Evolutionary conservation across 176 grass and related monocot species (phyloP), one percentile per base, ranked within the genome.

Genomic region (Saccharum officinarum): DNA sequence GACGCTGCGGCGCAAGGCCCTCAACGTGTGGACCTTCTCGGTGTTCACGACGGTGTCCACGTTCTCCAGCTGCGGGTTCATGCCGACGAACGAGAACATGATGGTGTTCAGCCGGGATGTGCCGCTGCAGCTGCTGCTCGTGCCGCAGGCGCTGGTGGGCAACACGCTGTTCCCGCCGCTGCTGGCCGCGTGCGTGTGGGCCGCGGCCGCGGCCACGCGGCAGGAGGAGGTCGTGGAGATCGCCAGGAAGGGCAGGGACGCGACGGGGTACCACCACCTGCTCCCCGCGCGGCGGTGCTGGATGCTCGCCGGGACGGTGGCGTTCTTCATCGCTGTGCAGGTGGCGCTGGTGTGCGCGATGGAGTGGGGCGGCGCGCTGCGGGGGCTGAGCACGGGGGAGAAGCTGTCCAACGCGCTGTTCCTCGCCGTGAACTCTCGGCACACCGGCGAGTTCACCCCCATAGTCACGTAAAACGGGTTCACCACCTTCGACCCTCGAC

Each of bases 51-150:
- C 83, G 47, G 86, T 95, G 46, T 92, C 91, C 47, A 91, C 91
- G 3, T 92, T 95, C 83, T 89, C 90, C 10, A 92, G 8, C 82
- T 92, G 90, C 80, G 86, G 93, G 1, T 95, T 60, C 72, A 55
- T 89, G 74, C 93, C 90, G 28, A 92, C 77, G 15, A 95, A 95
- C 82, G 88, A 92, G 83, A 92, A 88, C 83, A 95, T 95, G 93
- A 10, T 13, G 1, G 76, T 65, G 3, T 95, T 95, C 84, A 85
- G 18, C 7, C 86, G 79, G 49, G 76, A 88, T 73, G 67, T 70
- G n/a, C 77, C 82, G 25, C 84, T 95, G 67, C 87, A 92, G 78
- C 84, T 95, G 66, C 67, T 91, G 64, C 86, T 95, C 6, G 31
- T 80, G 69, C 88, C 88, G 41, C 85, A 93, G 79, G 82, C 71